Evolutionary conservation across 192 early-diverging fungal species (phyloP).

Genomic region (Backusella mclennaniae): DNA sequence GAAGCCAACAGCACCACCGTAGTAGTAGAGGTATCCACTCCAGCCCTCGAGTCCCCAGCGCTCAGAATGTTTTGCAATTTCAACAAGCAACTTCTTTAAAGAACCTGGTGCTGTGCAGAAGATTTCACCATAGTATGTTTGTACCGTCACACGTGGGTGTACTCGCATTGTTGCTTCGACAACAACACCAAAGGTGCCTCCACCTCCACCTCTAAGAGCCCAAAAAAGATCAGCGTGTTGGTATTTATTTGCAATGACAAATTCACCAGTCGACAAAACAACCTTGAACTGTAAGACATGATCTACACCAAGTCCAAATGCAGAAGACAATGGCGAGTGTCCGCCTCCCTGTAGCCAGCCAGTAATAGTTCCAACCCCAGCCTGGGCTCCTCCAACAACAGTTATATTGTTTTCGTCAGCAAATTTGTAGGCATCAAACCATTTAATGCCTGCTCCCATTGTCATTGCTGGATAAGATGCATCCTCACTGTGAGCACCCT

Average conservation of each 20-base stretch:
- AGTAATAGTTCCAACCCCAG: background rate
- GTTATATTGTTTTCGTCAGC: background rate
- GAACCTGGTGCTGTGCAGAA: background rate
- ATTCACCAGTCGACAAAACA: conserved; percentile 40
- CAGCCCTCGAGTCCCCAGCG: background rate
- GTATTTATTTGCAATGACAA: conserved; percentile 35
- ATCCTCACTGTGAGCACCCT: background rate
- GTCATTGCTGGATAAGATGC: background rate
- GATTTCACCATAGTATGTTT: background rate
- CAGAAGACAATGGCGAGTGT: conserved; percentile 38
- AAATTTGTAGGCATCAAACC: conserved; percentile 20
- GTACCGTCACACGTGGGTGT: background rate
- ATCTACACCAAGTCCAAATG: conserved; percentile 47
- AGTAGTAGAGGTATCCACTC: background rate
- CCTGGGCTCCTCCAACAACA: conserved; percentile 14
- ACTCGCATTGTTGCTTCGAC: conserved; percentile 35
- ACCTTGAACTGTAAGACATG: conserved; percentile 50
- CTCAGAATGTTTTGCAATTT: background rate
- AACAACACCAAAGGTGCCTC: conserved; percentile 47
- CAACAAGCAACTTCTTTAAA: background rate
- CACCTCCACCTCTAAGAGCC: conserved; percentile 62
- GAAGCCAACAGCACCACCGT: background rate
- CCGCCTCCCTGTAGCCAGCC: conserved; percentile 34
- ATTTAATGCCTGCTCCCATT: conserved; percentile 39
- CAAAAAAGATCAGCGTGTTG: conserved; percentile 59